Conservation (phyloP, 73 alveolate species). For the Symbiodinium natans region DNA sequence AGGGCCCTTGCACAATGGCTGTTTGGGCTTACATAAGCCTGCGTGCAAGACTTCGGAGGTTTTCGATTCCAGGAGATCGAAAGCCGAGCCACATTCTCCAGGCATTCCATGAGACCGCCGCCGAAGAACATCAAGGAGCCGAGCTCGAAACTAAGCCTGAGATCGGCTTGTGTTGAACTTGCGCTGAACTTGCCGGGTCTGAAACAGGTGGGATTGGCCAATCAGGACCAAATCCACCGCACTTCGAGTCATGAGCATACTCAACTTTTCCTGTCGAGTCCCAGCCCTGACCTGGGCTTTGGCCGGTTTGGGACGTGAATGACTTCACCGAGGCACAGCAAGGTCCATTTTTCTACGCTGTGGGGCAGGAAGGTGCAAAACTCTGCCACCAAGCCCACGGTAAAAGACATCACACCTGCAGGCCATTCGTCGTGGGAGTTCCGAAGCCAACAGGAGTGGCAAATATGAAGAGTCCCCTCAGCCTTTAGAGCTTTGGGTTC, state of each 20-base stretch:
- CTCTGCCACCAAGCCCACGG: constrained; percentile 69
- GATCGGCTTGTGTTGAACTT: no score
- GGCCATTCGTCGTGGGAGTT: no score
- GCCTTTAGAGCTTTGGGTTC: no score
- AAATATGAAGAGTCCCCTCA: no score
- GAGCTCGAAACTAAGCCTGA: constrained; percentile 51
- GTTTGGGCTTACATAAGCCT: no score
- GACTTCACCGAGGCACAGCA: constrained; percentile 13
- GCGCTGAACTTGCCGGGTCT: no score
- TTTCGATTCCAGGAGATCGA: no score
- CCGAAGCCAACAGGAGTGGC: no score
- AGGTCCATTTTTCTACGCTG: constrained; percentile 2
- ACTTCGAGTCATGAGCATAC: background rate
- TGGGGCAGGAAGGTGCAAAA: constrained; percentile 50
- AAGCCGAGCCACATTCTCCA: constrained; percentile 39
- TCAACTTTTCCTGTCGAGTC: background rate
- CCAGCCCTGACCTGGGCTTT: background rate
- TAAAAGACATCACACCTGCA: constrained; percentile 43
- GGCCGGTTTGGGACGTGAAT: background rate
- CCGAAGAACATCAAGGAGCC: constrained; percentile 72
- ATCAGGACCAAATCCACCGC: background rate
- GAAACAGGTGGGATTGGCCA: no score
- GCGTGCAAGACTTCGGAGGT: no score
- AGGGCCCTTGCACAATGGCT: no score
- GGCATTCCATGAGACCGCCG: constrained; percentile 78